Conservation (phyloP, 768 basidiomycete genomes). For the Crassisporium funariophilum region DNA sequence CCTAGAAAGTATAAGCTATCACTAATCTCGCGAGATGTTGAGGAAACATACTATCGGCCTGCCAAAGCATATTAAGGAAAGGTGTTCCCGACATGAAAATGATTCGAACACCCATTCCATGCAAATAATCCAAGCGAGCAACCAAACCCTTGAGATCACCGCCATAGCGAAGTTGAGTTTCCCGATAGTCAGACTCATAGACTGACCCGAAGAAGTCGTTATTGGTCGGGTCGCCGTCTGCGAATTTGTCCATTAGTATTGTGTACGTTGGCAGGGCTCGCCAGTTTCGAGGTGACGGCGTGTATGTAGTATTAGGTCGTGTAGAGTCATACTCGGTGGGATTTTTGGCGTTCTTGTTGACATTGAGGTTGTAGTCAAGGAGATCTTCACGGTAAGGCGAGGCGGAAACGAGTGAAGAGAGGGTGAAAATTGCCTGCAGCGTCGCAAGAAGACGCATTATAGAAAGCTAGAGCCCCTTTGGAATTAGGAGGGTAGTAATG, state of each 20-base stretch:
- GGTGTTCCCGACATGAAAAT: conserved; percentile 93
- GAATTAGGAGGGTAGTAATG: conserved; percentile 16
- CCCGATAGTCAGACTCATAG: conserved; percentile 84
- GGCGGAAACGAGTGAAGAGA: conserved; percentile 44
- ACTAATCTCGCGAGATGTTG: not conserved
- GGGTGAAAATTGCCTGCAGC: conserved; percentile 38
- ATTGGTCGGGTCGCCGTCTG: conserved; percentile 89
- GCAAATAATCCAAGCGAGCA: conserved; percentile 79
- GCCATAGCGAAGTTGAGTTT: conserved; percentile 87
- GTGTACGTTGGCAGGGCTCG: conserved; percentile 79
- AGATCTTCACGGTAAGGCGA: conserved; percentile 73
- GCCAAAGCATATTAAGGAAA: conserved; percentile 97
- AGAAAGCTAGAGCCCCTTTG: conserved; percentile 9
- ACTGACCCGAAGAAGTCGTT: conserved; percentile 85
- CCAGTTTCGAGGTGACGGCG: conserved; percentile 84
- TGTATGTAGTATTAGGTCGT: conserved; percentile 68
- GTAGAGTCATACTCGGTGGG: conserved; percentile 66
- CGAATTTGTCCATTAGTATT: conserved; percentile 89
- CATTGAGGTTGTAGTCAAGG: conserved; percentile 75
- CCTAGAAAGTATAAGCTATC: conserved; percentile 45
- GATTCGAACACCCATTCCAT: conserved; percentile 83
- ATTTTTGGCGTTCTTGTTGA: conserved; percentile 68
- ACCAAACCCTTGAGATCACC: conserved; percentile 85
- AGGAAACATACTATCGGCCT: conserved; percentile 80
- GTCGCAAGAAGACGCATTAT: conserved; percentile 52